Percentiles rank a stretch among this genome's conserved stretches.
Conservation (phyloP, 306 rosid genomes). For the Sphenostylis stenocarpa region DNA sequence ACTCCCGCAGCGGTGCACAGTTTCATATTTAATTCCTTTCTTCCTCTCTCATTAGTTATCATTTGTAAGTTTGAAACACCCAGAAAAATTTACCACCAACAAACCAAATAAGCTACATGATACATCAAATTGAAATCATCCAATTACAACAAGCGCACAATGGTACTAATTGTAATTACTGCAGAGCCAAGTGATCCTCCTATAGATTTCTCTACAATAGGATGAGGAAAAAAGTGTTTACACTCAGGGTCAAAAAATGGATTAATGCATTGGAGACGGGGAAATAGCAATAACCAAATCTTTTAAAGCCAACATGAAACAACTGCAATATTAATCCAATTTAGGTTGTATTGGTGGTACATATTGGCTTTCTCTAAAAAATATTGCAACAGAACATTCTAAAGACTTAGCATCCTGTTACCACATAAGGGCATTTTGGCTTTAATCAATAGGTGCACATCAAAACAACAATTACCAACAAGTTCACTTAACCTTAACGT, state of each 20-base stretch:
- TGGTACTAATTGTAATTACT: conserved; percentile 3
- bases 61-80: neutral
- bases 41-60: neutral
- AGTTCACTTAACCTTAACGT: conserved; percentile 20
- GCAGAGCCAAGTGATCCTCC: conserved; percentile 16
- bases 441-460: neutral
- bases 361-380: conserved; percentile 14
- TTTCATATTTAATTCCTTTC: neutral
- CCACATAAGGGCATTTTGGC: conserved; percentile 5
- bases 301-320: neutral
- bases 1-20: neutral
- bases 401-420: conserved; percentile 2
- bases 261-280: neutral
- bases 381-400: neutral
- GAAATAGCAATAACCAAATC: neutral
- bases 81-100: conserved; percentile 18
- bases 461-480: conserved; percentile 19
- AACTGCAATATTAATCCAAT: neutral
- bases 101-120: conserved; percentile 11
- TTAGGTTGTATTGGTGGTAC: neutral
- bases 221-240: neutral
- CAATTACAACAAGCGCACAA: neutral
- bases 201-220: conserved; percentile 1
- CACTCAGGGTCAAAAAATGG: neutral
- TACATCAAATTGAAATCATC: conserved; percentile 13